Evolutionary conservation across 768 basidiomycete species (phyloP), one percentile per base, ranked within the genome.

Genomic region (Xerocomus potaroensis): DNA sequence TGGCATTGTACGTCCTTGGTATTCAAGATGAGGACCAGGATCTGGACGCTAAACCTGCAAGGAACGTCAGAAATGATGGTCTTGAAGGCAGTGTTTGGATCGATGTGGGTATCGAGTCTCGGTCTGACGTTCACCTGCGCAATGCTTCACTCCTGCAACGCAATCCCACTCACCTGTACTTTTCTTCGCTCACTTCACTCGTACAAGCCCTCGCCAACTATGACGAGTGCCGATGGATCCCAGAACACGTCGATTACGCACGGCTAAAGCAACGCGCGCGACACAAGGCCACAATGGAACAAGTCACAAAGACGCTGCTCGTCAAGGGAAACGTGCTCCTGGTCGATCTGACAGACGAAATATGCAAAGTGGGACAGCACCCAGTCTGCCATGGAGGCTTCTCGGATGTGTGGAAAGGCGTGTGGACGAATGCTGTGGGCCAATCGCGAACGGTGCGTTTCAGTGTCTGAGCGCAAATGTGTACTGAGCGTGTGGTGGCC

Each of bases 371-470:
- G 15, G 79, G 78, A 2, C 65, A 70, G 37, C 64, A 71, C 48
- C 70, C 79, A 0, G 71, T 78, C 29, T 75, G 68, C 22, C 72
- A 75, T 60, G 81, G 81, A 1, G 72, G 76, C 5, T 83, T 81
- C 46, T 73, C 78, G 24, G 81, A 81, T 56, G 77, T 82, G 5
- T 82, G 79, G 79, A 77, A 78, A 59, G 81, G 77, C 0, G 51
- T 59, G 5, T 81, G 79, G 80, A 70, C 67, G 50, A 77, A 76
- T 48, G 63, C 71, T n/a, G 14, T 68, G 68, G 56, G 75, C 66
- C 56, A 68, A 19, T 51, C 56, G 16, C 50, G 21, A 23, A 41
- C 41, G 53, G 66, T 68, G 34, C 16, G 51, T 45, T 7, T 4
- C 10, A 26, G 0, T 15, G 4, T 8, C n/a, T 23, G 9, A 0